These are phyloP conservation scores for Podaxis sp. DNA, from an alignment of 768 basidiomycete species.

Conservation along the genomic window DNA sequence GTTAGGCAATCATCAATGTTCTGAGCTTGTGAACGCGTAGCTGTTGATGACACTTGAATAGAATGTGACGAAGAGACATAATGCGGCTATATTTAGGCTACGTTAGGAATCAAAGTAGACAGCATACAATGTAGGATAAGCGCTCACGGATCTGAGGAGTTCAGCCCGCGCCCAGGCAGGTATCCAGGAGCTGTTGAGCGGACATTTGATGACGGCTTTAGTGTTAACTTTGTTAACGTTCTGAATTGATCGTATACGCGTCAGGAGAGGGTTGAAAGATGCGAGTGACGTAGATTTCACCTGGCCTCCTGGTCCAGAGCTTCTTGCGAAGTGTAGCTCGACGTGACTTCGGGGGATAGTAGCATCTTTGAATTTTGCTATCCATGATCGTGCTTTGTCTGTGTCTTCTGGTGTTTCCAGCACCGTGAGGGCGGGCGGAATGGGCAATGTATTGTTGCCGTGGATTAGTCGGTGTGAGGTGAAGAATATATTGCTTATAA, in stretches of 20 bases:
- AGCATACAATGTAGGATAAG: neutral
- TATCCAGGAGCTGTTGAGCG: conserved; percentile 60
- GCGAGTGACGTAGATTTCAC: conserved; percentile 31
- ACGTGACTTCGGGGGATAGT: conserved; percentile 53
- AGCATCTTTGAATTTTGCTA: conserved; percentile 42
- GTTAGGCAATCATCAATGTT: conserved; percentile 71
- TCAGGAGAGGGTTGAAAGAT: neutral
- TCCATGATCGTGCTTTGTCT: conserved; percentile 53
- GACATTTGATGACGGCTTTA: conserved; percentile 66
- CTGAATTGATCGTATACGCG: conserved; percentile 30
- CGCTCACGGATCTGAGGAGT: conserved; percentile 49
- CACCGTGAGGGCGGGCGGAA: conserved; percentile 1
- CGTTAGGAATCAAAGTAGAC: neutral
- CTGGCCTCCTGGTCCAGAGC: conserved; percentile 86
- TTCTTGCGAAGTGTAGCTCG: conserved; percentile 68
- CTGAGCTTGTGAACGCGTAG: conserved; percentile 73
- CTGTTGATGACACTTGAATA: conserved; percentile 66
- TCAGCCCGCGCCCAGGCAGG: conserved; percentile 59
- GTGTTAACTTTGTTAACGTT: conserved; percentile 92
- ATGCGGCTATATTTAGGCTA: conserved; percentile 44
- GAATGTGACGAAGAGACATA: conserved; percentile 69
- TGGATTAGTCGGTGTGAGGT: neutral
- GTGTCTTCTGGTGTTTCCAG: conserved; percentile 34
- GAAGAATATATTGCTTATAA: neutral
- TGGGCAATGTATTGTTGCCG: neutral